phyloP scores from a whole-genome alignment of 495 filamentous ascomycete species.

The Evernia prunastri region DNA sequence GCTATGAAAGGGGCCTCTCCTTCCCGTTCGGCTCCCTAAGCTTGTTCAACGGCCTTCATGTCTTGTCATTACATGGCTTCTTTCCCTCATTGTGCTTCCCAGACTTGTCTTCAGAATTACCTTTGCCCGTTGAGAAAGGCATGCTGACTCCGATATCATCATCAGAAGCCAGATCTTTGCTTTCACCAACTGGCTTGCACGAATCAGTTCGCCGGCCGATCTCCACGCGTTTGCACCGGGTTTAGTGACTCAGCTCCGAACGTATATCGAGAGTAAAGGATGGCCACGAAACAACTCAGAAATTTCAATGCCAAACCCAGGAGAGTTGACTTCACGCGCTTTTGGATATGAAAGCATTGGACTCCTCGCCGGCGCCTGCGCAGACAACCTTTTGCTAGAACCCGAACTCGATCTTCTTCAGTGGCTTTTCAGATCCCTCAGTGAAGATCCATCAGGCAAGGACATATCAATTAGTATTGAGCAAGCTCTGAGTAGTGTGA shows the following conservation, averaged over 20 bases:
- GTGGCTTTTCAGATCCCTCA: conserved; percentile 78
- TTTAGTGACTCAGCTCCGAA: conserved; percentile 62
- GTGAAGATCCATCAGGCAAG: conserved; percentile 66
- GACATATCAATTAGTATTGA: conserved; percentile 81
- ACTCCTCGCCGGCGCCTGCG: conserved; percentile 50
- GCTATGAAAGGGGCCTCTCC: neutral
- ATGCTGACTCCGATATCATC: neutral
- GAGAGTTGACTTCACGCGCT: conserved; percentile 57
- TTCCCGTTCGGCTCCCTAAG: neutral
- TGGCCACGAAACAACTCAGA: conserved; percentile 61
- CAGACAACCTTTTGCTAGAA: conserved; percentile 48
- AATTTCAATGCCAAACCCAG: conserved; percentile 42
- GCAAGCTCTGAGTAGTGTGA: conserved; percentile 72
- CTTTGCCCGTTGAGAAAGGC: neutral
- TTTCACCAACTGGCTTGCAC: conserved; percentile 81
- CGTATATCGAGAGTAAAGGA: conserved; percentile 72
- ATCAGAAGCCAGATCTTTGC: conserved; percentile 65
- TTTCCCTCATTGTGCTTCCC: neutral
- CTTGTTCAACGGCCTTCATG: neutral
- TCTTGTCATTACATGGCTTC: neutral
- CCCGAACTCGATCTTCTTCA: conserved; percentile 54
- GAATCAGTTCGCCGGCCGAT: conserved; percentile 56
- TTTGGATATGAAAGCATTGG: conserved; percentile 82
- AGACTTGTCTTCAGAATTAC: neutral
- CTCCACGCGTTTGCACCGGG: conserved; percentile 58